Evolutionary conservation across 345 rosid species (phyloP).

Genomic region (Mangifera indica): DNA sequence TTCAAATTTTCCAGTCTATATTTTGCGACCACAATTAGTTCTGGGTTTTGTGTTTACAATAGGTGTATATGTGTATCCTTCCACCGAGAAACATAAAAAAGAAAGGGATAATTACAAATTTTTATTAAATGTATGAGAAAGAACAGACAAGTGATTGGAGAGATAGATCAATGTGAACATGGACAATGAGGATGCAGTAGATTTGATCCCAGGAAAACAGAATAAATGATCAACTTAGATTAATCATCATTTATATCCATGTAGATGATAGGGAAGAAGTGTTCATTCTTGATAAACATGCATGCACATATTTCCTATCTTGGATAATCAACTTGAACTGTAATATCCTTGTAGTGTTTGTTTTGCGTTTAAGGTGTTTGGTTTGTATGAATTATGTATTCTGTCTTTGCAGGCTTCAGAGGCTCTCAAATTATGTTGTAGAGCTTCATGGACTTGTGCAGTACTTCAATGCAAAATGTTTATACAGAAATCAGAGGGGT

Average conservation of each 20-base stretch:
- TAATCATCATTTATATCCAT: not conserved
- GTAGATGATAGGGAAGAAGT: not conserved
- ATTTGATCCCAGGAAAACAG: not conserved
- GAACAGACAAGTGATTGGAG: not conserved
- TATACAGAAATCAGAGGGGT: conserved; percentile 31
- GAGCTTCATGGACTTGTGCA: conserved; percentile 75
- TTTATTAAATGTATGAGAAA: not conserved
- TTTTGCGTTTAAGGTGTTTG: conserved; percentile 5
- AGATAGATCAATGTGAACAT: not conserved
- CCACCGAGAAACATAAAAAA: not conserved
- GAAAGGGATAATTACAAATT: not conserved
- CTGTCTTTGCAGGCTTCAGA: conserved; percentile 64
- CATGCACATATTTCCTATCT: not conserved
- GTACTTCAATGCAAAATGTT: conserved; percentile 46
- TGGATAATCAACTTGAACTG: not conserved
- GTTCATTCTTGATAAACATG: not conserved
- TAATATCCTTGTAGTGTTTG: not conserved
- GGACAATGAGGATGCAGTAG: too few relatives aligned
- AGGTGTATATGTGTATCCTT: not conserved
- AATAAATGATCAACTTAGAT: not conserved
- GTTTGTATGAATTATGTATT: conserved; percentile 11
- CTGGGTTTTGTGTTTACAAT: not conserved
- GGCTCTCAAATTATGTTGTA: conserved; percentile 63
- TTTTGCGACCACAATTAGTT: not conserved
- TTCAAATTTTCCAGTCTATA: not conserved